phyloP scores from a whole-genome alignment of 2,329 filamentous ascomycete genomes.

The Mycosphaerella sp. region DNA sequence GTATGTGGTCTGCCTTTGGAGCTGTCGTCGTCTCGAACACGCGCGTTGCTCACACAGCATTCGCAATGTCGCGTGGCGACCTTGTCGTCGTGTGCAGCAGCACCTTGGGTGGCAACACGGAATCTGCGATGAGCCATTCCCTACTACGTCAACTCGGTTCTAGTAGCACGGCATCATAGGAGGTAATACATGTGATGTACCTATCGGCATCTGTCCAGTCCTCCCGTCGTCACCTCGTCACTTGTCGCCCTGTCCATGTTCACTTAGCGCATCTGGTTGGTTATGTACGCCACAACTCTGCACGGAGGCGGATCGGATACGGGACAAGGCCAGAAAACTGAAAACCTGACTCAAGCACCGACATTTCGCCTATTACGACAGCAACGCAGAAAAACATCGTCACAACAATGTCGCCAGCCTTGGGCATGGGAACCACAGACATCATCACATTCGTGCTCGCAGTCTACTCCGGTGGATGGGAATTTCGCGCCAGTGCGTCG shows the following conservation, averaged over 20 bases:
- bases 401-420: background rate
- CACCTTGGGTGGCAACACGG: background rate
- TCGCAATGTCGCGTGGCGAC: conserved; percentile 11
- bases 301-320: background rate
- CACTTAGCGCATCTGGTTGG: background rate
- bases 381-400: background rate
- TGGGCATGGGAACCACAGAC: too few species aligned
- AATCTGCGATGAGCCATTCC: background rate
- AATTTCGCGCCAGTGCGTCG: too few species aligned
- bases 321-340: background rate
- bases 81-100: background rate
- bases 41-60: conserved; percentile 11
- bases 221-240: too few species aligned
- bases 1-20: conserved; percentile 1
- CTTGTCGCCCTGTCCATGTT: background rate
- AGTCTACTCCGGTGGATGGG: too few species aligned
- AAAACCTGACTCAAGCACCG: background rate
- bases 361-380: background rate
- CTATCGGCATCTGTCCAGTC: background rate
- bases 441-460: too few species aligned
- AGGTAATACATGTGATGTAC: too few species aligned
- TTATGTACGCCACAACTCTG: background rate
- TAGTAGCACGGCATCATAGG: background rate
- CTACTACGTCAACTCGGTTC: background rate
- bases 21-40: background rate